A percentile compares a stretch with the other conserved stretches of the same genome.
Evolutionary conservation across 148 eudicot genomes (phyloP).

Genomic region (Amaranthus hypochondriacus): DNA sequence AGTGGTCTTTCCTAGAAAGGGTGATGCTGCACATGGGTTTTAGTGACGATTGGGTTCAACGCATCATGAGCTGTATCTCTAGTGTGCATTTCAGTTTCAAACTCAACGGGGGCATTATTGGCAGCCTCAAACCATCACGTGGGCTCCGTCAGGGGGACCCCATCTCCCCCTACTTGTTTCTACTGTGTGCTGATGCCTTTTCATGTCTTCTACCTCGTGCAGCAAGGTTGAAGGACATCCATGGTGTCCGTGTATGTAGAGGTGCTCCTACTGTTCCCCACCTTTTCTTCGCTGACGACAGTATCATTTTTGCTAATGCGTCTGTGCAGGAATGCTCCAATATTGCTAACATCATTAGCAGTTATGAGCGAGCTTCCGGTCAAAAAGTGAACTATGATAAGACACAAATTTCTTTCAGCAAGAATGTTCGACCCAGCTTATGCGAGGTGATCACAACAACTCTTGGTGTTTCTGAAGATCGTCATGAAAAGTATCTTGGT

Average conservation of each 20-base stretch:
- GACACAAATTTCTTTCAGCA: no score
- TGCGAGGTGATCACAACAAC: neutral
- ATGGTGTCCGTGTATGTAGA: neutral
- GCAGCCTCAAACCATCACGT: neutral
- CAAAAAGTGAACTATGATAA: no score
- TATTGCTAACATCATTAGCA: no score
- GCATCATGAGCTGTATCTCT: neutral
- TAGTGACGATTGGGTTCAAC: neutral
- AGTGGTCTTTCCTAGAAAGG: no score
- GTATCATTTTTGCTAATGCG: neutral
- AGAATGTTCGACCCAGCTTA: neutral
- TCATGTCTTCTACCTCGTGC: neutral
- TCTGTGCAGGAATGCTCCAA: neutral
- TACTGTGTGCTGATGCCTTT: neutral
- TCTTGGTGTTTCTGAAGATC: neutral
- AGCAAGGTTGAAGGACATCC: neutral
- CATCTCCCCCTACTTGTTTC: no score
- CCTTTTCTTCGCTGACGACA: neutral
- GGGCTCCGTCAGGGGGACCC: no score
- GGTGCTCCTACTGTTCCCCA: neutral
- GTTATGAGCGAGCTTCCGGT: no score
- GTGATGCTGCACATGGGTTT: neutral
- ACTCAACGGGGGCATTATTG: neutral
- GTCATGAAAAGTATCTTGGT: neutral
- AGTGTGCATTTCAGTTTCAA: neutral